Conservation (phyloP, 73 alveolate species). For the Tetrahymena elliotti region DNA sequence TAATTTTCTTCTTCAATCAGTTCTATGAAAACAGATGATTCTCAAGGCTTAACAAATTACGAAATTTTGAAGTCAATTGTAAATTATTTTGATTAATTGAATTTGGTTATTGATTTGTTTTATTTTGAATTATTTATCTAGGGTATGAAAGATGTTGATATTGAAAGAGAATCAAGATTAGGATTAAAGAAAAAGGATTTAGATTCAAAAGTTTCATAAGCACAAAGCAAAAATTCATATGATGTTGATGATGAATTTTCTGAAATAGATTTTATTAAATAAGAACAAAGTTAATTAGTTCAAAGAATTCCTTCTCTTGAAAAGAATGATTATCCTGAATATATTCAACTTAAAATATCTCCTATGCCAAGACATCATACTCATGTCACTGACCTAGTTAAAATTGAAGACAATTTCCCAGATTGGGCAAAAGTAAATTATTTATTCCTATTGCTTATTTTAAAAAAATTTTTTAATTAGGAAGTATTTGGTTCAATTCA, state of each 20-base stretch:
- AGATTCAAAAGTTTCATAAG: neutral
- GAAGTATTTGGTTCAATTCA: conserved; percentile 76
- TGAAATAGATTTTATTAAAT: neutral
- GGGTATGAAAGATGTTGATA: neutral
- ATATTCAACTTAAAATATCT: neutral
- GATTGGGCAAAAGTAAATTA: neutral
- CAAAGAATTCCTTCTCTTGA: neutral
- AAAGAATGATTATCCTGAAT: neutral
- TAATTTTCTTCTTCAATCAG: neutral
- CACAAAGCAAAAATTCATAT: neutral
- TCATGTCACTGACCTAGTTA: neutral
- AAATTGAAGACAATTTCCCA: neutral
- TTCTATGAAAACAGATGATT: neutral
- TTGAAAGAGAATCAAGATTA: neutral
- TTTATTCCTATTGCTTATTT: neutral
- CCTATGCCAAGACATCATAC: neutral
- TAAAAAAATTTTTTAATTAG: neutral
- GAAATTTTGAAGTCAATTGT: neutral
- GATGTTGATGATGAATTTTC: neutral
- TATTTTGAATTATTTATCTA: neutral
- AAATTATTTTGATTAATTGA: neutral
- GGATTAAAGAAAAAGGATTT: neutral
- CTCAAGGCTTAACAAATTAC: neutral
- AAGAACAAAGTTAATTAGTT: neutral
- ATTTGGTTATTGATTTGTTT: neutral